Evolutionary conservation across 129 eudicot genomes (phyloP).

Genomic region (Erigeron canadensis): DNA sequence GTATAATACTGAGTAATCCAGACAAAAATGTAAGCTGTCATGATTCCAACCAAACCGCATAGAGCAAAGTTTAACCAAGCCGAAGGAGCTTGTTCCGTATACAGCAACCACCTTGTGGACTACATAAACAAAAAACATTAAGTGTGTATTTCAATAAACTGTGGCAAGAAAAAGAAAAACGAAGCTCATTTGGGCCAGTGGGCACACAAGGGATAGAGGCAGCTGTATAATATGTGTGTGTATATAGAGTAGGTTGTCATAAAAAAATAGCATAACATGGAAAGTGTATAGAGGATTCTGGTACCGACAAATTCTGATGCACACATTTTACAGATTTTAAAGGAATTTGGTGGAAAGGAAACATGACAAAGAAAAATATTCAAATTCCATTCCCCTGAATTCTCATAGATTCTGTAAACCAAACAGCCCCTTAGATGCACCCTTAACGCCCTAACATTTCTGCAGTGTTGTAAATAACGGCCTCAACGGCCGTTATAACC

Average conservation of each 20-base stretch:
- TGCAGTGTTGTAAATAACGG: too few relatives aligned
- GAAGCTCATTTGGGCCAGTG: not conserved
- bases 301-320: too few relatives aligned
- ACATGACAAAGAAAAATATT: too few relatives aligned
- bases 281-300: not conserved
- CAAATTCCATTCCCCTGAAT: too few relatives aligned
- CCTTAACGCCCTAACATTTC: too few relatives aligned
- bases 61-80: conserved; percentile 93
- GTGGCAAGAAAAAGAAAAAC: conserved; percentile 10
- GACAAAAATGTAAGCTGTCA: conserved; percentile 83
- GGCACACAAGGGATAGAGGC: not conserved
- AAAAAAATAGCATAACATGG: not conserved
- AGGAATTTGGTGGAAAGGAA: too few relatives aligned
- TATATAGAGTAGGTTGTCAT: not conserved
- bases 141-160: conserved; percentile 9
- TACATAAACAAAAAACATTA: conserved; percentile 40
- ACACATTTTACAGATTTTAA: too few relatives aligned
- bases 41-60: conserved; percentile 94
- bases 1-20: conserved; percentile 94
- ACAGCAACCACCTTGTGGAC: conserved; percentile 97
- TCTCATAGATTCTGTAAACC: too few relatives aligned
- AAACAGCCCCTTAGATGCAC: too few relatives aligned
- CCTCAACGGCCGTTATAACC: too few relatives aligned
- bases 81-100: conserved; percentile 95
- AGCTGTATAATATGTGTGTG: not conserved